Base-by-base conservation (phyloP, 768 basidiomycete species). In the Lactifluus rugatus region DNA sequence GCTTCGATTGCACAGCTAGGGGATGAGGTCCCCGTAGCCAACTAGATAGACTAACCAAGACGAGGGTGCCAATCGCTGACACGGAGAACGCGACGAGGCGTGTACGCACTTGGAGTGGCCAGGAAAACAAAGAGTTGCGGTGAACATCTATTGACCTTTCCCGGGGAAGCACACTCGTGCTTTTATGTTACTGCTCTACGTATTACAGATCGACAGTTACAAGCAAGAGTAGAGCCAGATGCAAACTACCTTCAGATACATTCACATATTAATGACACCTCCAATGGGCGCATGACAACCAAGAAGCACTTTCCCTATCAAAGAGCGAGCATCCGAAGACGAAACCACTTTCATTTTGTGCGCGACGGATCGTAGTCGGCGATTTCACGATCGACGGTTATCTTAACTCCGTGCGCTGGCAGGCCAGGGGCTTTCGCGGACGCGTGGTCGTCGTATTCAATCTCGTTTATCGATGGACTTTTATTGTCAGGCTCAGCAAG, bases 381-480 rank as follows among this genome's bases (percentile, higher is more conserved):
- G 37, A 62, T 56, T 45, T 64, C 63, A 45, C 57, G 61, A 25
- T 64, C 54, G 17, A 64, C 61, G 5, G 63, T 64, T 42, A 64
- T 51, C 34, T 58, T 58, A 54, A 64, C 61, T 5, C 60, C 60
- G 2, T 52, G 56, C 37, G 8, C 19, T 23, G 42, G 42, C 7
- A 61, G 32, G 2, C 57, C 51, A 47, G 56, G 50, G 5, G 32
- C 51, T 26, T 5, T 56, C 41, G 63, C n/a, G 34, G 14, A 51
- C 55, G 62, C 63, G 26, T 55, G 21, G 48, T 67, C 63, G 26
- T 58, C 63, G 26, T 58, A 56, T 39, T 70, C 69, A 54, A 61
- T 37, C 48, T 62, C 63, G 21, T 44, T 50, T 14, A 41, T 47
- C 32, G 58, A 13, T 19, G 50, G 34, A 37, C 32, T 52, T 32